Percentiles rank a stretch among this genome's conserved stretches.
These are phyloP conservation scores for Senecio squalidus DNA, from an alignment of 140 eudicot genomes.

Conservation along the genomic window DNA sequence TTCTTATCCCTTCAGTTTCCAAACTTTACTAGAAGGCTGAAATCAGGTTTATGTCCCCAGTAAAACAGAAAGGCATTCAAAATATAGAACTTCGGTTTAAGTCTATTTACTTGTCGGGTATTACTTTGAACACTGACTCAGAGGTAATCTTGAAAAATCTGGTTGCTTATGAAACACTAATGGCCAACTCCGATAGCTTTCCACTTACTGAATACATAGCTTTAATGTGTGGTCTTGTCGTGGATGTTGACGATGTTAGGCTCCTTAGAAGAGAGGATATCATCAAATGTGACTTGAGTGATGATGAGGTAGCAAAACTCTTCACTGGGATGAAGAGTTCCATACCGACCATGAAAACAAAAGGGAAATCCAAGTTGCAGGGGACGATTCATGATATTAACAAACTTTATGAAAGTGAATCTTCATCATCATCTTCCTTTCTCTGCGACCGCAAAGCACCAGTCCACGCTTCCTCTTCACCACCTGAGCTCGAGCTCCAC, in stretches of 20 bases:
- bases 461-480: no score
- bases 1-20: background rate
- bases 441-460: no score
- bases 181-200: background rate
- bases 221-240: slow-evolving; percentile 40
- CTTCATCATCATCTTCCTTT: no score
- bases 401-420: no score
- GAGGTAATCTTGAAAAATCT: slow-evolving; percentile 37
- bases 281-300: slow-evolving; percentile 10
- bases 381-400: no score
- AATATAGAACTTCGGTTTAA: background rate
- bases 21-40: background rate
- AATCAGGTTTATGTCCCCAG: background rate
- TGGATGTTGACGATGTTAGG: slow-evolving; percentile 20
- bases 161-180: slow-evolving; percentile 30
- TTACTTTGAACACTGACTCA: slow-evolving; percentile 17
- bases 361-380: background rate
- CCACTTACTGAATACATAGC: slow-evolving; percentile 24
- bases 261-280: slow-evolving; percentile 14
- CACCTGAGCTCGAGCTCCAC: no score
- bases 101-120: slow-evolving; percentile 13
- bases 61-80: background rate
- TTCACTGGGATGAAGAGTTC: slow-evolving; percentile 22
- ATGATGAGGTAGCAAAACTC: slow-evolving; percentile 24
- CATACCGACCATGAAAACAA: background rate